Evolutionary conservation across 176 grass and related monocot species (phyloP).

Genomic region (Elymus sibiricus): DNA sequence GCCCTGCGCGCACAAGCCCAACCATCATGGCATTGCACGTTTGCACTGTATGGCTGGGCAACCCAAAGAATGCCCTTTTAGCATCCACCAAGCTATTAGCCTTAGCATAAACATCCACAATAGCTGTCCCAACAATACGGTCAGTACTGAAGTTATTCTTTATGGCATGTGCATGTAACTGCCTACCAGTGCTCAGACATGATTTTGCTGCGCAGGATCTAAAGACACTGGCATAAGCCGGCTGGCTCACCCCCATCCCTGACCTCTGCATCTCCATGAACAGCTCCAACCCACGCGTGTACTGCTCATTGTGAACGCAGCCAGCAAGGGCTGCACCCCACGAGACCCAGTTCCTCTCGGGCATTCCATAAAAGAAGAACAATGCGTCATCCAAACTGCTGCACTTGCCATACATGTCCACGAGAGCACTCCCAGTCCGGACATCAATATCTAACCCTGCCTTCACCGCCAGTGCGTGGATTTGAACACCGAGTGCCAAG

Average conservation of each 20-base stretch:
- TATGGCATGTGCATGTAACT: constrained; percentile 79
- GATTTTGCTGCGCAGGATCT: constrained; percentile 55
- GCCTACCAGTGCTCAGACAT: constrained; percentile 38
- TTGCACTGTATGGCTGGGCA: constrained; percentile 50
- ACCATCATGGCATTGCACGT: constrained; percentile 90
- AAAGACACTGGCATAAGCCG: constrained; percentile 81
- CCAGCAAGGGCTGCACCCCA: constrained; percentile 64
- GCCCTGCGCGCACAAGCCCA: constrained; percentile 56
- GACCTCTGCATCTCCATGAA: constrained; percentile 76
- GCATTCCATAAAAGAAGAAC: constrained; percentile 60
- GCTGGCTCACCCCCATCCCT: constrained; percentile 55
- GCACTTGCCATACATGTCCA: constrained; percentile 91
- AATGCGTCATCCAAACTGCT: constrained; percentile 50
- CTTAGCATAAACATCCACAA: constrained; percentile 84
- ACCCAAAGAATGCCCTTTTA: constrained; percentile 54
- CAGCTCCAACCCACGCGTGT: constrained; percentile 43
- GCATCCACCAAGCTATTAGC: constrained; percentile 57
- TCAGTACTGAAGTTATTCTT: constrained; percentile 66
- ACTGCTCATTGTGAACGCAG: constrained; percentile 63
- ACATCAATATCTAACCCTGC: constrained; percentile 57
- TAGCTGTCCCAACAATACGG: constrained; percentile 72
- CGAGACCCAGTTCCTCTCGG: constrained; percentile 71
- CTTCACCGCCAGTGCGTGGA: constrained; percentile 50
- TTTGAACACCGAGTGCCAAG: constrained; percentile 49
- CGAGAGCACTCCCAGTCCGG: constrained; percentile 47